Percentiles rank a stretch among this genome's conserved stretches.
Conservation (phyloP, 352 stramenopile species). For the Phytopythium litorale region DNA sequence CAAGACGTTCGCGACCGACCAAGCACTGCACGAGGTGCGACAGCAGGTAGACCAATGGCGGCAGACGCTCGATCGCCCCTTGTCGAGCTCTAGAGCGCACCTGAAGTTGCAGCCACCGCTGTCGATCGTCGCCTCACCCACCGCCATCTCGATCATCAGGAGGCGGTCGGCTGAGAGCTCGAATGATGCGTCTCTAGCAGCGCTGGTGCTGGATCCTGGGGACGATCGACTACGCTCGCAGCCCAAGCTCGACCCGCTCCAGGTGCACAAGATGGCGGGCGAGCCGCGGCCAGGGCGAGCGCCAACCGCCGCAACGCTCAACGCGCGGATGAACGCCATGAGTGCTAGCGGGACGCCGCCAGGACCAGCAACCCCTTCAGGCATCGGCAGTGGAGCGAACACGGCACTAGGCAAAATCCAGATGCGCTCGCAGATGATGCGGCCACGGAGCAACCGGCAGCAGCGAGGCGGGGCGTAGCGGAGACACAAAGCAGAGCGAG, state of each 20-base stretch:
- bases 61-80: not conserved
- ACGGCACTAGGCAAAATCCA: slow-evolving; percentile 44
- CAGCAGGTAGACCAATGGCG: slow-evolving; percentile 32
- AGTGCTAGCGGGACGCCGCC: not conserved
- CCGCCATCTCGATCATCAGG: slow-evolving; percentile 21
- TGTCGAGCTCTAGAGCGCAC: not conserved
- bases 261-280: slow-evolving; percentile 37
- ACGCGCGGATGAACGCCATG: not conserved
- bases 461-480: slow-evolving; percentile 3
- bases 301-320: not conserved
- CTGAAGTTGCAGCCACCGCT: not conserved
- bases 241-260: slow-evolving; percentile 55
- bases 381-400: slow-evolving; percentile 7
- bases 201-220: slow-evolving; percentile 23
- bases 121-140: not conserved
- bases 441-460: slow-evolving; percentile 35
- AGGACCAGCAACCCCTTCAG: not conserved
- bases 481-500: not conserved
- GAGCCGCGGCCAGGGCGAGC: slow-evolving; percentile 7
- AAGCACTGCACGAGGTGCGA: slow-evolving; percentile 28
- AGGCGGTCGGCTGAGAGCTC: slow-evolving; percentile 10
- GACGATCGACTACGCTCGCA: slow-evolving; percentile 50
- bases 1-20: slow-evolving; percentile 49
- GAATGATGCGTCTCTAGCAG: slow-evolving; percentile 11
- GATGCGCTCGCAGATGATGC: slow-evolving; percentile 45